These are phyloP conservation scores for Quercus aquifolioides DNA, from an alignment of 306 rosid genomes.

Conservation along the genomic window DNA sequence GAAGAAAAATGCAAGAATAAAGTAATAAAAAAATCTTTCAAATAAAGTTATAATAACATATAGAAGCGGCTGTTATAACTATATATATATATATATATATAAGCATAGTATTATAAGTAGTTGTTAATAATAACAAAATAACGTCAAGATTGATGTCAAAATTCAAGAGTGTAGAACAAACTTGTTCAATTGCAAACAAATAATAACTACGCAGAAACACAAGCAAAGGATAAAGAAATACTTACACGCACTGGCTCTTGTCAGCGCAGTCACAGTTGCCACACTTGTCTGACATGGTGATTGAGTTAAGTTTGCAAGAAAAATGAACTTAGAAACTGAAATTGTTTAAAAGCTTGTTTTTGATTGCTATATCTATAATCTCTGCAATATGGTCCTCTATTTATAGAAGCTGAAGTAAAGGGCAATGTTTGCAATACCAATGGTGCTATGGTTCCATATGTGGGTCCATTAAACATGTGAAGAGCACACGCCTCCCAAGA, in stretches of 20 bases:
- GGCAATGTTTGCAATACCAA: background rate
- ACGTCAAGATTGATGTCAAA: too few relatives aligned
- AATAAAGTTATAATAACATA: too few relatives aligned
- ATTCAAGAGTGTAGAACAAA: too few relatives aligned
- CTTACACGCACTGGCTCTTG: constrained; percentile 59
- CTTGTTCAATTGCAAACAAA: background rate
- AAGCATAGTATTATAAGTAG: too few relatives aligned
- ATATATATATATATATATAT: too few relatives aligned
- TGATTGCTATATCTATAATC: constrained; percentile 31
- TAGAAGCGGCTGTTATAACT: too few relatives aligned
- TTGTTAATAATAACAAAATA: too few relatives aligned
- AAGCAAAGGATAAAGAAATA: background rate
- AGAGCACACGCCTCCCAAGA: constrained; percentile 32
- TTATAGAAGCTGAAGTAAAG: constrained; percentile 44
- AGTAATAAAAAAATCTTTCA: too few relatives aligned
- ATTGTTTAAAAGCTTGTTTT: constrained; percentile 15
- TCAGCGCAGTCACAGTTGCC: constrained; percentile 67
- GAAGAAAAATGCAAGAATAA: too few relatives aligned
- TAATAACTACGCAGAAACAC: background rate
- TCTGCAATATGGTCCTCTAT: constrained; percentile 25
- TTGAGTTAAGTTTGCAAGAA: constrained; percentile 12
- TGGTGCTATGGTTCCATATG: background rate
- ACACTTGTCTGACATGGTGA: constrained; percentile 57
- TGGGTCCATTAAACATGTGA: constrained; percentile 24
- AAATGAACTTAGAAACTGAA: constrained; percentile 7